These are phyloP conservation scores for Inosperma sp. DNA, from an alignment of 768 basidiomycete genomes.

Conservation along the genomic window DNA sequence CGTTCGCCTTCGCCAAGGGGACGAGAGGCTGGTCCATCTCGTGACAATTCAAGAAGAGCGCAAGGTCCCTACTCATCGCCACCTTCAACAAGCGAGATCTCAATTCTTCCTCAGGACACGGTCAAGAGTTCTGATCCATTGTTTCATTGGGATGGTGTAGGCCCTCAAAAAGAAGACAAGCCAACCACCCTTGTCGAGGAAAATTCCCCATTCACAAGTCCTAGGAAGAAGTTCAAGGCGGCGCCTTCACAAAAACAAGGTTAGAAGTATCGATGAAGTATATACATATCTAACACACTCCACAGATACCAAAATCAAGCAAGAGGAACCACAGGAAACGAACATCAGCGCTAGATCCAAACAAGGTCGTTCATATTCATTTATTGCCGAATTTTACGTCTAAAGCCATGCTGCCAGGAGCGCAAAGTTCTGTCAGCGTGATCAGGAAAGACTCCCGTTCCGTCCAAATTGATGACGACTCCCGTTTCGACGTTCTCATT, in stretches of 20 bases:
- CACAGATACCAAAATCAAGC: not conserved
- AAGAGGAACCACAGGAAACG: not conserved
- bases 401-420: not conserved
- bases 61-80: too few relatives aligned
- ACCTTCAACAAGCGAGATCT: too few relatives aligned
- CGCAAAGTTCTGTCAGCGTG: slow-evolving; percentile 1
- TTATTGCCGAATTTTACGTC: not conserved
- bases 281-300: not conserved
- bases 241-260: not conserved
- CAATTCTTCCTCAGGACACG: too few relatives aligned
- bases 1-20: too few relatives aligned
- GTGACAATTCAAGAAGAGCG: too few relatives aligned
- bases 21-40: too few relatives aligned
- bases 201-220: not conserved
- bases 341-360: not conserved
- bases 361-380: not conserved
- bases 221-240: not conserved
- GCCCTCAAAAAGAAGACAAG: not conserved
- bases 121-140: not conserved
- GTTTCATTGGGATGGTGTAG: not conserved
- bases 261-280: not conserved
- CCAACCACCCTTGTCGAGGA: not conserved
- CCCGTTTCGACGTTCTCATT: slow-evolving; percentile 29
- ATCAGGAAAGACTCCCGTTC: slow-evolving; percentile 1
- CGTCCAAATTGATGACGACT: slow-evolving; percentile 16